phyloP scores from a whole-genome alignment of 495 filamentous ascomycete genomes.

The Copromyces sp. region DNA sequence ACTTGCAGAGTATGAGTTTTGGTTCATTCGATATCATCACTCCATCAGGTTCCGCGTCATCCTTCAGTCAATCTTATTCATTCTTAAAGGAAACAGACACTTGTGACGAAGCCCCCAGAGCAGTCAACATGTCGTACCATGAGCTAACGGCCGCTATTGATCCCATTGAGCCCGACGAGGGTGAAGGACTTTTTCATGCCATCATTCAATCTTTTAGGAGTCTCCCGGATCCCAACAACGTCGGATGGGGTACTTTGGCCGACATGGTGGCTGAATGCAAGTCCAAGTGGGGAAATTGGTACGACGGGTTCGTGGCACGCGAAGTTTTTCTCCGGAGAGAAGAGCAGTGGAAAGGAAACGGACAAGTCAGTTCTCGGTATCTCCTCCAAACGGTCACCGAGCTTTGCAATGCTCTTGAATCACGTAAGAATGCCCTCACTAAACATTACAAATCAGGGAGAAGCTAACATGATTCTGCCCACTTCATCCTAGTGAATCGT shows the following conservation, averaged over 20 bases:
- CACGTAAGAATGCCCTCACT: background rate
- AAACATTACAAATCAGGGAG: background rate
- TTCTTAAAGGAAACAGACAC: background rate
- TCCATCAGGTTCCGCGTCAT: background rate
- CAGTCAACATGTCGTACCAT: background rate
- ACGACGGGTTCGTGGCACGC: too few relatives aligned
- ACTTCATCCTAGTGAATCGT: background rate
- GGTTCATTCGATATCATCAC: background rate
- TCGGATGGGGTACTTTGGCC: background rate
- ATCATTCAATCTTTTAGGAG: too few relatives aligned
- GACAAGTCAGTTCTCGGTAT: background rate
- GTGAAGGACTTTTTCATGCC: too few relatives aligned
- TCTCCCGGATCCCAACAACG: too few relatives aligned
- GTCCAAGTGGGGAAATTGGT: background rate
- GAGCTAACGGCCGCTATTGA: too few relatives aligned
- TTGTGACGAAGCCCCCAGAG: background rate
- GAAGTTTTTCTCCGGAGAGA: too few relatives aligned
- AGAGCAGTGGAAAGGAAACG: background rate
- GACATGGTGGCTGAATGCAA: background rate
- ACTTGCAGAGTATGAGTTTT: background rate
- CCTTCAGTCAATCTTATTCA: background rate
- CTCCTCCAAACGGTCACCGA: background rate
- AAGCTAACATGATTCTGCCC: fast-evolving
- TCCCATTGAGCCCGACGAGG: too few relatives aligned
- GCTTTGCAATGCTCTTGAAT: background rate